Percentiles rank a stretch among this genome's conserved stretches.
Evolutionary conservation across 805 yeast genomes (phyloP).

Genomic region (Candida tammaniensis): DNA sequence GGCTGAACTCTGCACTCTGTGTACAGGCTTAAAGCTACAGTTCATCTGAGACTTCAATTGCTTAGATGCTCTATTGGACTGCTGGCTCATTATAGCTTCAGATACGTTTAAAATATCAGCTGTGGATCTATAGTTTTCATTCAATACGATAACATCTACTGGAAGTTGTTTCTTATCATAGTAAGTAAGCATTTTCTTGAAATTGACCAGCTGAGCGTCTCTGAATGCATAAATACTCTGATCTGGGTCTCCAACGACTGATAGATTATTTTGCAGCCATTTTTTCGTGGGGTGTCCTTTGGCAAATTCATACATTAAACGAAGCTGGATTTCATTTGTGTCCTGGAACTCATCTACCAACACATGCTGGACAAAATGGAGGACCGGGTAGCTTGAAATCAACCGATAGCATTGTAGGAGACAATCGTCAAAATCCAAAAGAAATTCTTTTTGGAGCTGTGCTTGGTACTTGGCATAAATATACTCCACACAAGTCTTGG

Average conservation of each 20-base stretch:
- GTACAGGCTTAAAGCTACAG: constrained; percentile 46
- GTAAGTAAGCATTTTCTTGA: constrained; percentile 49
- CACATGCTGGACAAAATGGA: constrained; percentile 60
- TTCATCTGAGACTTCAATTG: constrained; percentile 45
- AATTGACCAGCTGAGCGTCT: constrained; percentile 70
- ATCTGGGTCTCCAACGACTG: constrained; percentile 96
- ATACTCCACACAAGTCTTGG: constrained; percentile 5
- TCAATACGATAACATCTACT: constrained; percentile 41
- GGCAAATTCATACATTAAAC: constrained; percentile 53
- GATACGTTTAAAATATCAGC: constrained; percentile 61
- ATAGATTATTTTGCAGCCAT: constrained; percentile 49
- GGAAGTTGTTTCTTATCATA: constrained; percentile 24
- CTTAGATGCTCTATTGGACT: constrained; percentile 44
- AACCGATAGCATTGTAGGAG: constrained; percentile 54
- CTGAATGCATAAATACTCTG: constrained; percentile 91
- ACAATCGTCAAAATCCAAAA: constrained; percentile 84
- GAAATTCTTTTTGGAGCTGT: constrained; percentile 36
- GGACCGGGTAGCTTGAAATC: constrained; percentile 43
- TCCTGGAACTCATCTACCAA: constrained; percentile 95
- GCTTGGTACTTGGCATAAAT: constrained; percentile 55
- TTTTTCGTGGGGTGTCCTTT: constrained; percentile 29
- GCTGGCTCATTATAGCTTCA: constrained; percentile 63
- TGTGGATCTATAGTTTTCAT: constrained; percentile 81
- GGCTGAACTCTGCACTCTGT: constrained; percentile 35
- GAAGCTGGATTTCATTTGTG: constrained; percentile 74